phyloP scores from a whole-genome alignment of 768 basidiomycete genomes.

The Ramaria sp. region DNA sequence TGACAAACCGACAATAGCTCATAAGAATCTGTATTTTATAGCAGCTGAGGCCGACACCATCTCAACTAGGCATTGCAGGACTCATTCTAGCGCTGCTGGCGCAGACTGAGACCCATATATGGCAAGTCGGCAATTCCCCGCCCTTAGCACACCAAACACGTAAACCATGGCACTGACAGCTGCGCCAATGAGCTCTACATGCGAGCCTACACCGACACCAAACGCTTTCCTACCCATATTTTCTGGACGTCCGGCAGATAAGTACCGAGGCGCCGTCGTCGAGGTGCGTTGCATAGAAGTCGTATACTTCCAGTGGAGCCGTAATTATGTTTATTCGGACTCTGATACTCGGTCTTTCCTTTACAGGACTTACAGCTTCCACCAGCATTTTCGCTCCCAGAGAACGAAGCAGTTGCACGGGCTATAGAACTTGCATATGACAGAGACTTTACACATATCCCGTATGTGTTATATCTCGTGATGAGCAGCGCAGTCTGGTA shows the following conservation, averaged over 20 bases:
- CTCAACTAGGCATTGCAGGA: too few species aligned
- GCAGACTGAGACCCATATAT: too few species aligned
- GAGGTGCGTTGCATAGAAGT: conserved; percentile 42
- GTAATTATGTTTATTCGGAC: too few species aligned
- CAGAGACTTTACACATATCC: conserved; percentile 88
- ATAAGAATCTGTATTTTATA: too few species aligned
- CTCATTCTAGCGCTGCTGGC: too few species aligned
- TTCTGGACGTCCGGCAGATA: conserved; percentile 21
- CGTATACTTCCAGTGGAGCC: neutral
- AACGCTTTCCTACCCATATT: neutral
- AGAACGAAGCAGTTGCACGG: conserved; percentile 55
- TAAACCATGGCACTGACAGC: conserved; percentile 1
- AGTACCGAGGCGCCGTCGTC: conserved; percentile 84
- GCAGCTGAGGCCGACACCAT: too few species aligned
- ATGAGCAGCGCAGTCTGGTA: neutral
- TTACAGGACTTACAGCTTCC: conserved; percentile 66
- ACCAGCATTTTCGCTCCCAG: conserved; percentile 76
- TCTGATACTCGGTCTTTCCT: neutral
- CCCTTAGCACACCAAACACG: too few species aligned
- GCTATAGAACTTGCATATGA: conserved; percentile 88
- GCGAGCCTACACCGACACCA: neutral
- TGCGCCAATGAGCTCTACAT: neutral
- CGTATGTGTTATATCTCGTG: conserved; percentile 35
- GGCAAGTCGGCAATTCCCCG: too few species aligned
- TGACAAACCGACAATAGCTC: too few species aligned